These are phyloP conservation scores for Globisporangium abappressorium DNA, from an alignment of 352 stramenopile species.

Conservation along the genomic window DNA sequence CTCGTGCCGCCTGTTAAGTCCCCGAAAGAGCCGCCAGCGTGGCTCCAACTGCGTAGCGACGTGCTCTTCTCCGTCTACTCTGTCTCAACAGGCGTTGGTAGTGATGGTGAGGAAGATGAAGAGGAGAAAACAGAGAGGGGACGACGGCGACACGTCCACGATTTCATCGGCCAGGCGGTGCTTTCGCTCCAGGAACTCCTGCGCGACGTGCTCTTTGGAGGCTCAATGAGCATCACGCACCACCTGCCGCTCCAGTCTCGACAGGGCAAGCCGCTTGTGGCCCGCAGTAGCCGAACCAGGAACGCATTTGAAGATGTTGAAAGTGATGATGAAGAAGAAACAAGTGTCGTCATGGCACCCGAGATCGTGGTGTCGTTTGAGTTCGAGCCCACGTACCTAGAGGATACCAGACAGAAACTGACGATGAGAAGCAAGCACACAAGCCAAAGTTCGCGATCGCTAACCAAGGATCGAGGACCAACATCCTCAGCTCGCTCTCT, in stretches of 20 bases:
- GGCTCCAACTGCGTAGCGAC: conserved; percentile 52
- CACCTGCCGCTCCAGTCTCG: conserved; percentile 37
- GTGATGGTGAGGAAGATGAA: neutral
- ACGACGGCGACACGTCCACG: conserved; percentile 15
- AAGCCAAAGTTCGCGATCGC: neutral
- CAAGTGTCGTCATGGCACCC: neutral
- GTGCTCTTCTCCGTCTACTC: conserved; percentile 67
- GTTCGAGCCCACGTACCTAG: conserved; percentile 35
- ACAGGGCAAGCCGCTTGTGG: conserved; percentile 27
- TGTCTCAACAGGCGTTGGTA: neutral
- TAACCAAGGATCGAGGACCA: neutral
- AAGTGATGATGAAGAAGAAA: neutral
- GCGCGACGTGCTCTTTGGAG: conserved; percentile 23
- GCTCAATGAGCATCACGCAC: conserved; percentile 22
- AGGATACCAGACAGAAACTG: conserved; percentile 2
- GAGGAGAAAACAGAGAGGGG: neutral
- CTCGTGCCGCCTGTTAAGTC: conserved; percentile 20
- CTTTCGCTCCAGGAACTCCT: conserved; percentile 41
- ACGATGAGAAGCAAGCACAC: neutral
- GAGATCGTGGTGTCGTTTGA: conserved; percentile 40
- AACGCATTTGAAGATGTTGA: neutral
- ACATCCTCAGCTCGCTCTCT: neutral
- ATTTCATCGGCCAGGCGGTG: conserved; percentile 56
- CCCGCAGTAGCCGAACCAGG: neutral
- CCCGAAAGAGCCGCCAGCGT: conserved; percentile 25